A percentile compares a stretch with the other conserved stretches of the same genome.
Evolutionary conservation across 768 basidiomycete genomes (phyloP).

Genomic region (Leccinum uliginosum): DNA sequence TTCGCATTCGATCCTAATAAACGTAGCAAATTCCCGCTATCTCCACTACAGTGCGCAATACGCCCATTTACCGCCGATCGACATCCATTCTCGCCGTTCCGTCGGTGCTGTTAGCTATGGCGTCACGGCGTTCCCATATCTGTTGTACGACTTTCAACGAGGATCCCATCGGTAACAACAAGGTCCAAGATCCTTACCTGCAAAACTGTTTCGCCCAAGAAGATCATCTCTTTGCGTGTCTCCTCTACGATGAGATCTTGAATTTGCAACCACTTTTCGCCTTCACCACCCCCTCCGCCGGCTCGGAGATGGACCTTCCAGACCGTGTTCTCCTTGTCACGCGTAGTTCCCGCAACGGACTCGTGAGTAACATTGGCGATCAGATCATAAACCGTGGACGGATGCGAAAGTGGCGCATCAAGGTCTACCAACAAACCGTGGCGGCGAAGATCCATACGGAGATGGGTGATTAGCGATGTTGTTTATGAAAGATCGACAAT

Average conservation of each 20-base stretch:
- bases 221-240: conserved; percentile 96
- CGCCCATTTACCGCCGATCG: conserved; percentile 25
- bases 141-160: conserved; percentile 24
- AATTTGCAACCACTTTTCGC: conserved; percentile 93
- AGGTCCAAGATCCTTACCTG: conserved; percentile 53
- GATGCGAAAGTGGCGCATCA: conserved; percentile 57
- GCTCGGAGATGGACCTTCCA: conserved; percentile 90
- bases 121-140: conserved; percentile 62
- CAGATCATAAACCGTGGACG: conserved; percentile 82
- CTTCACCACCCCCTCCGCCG: conserved; percentile 70
- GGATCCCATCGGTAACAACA: not conserved
- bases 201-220: conserved; percentile 92
- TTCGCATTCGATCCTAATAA: conserved; percentile 17
- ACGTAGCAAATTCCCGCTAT: conserved; percentile 26
- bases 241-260: conserved; percentile 97
- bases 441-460: conserved; percentile 24
- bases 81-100: conserved; percentile 27
- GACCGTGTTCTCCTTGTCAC: conserved; percentile 84
- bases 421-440: conserved; percentile 53
- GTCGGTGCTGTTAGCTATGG: conserved; percentile 11
- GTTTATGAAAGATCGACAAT: conserved; percentile 18
- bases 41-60: conserved; percentile 19
- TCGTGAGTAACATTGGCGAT: conserved; percentile 95
- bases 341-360: conserved; percentile 92
- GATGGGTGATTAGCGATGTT: conserved; percentile 18